Conservation (phyloP, 2,329 filamentous ascomycete genomes). For the Pochonia chlamydosporia region DNA sequence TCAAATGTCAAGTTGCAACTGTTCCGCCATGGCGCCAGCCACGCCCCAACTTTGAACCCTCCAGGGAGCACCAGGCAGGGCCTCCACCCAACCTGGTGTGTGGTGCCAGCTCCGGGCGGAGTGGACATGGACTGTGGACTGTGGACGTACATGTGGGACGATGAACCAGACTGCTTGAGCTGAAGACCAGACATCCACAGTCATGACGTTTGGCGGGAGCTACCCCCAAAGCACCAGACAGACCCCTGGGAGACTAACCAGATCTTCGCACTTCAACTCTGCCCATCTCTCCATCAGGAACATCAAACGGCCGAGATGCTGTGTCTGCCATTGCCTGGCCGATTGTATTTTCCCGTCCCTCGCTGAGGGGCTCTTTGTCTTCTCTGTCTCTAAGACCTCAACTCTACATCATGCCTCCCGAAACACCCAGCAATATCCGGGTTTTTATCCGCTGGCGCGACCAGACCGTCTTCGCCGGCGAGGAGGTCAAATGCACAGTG, state of each 20-base stretch:
- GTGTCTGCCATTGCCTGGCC: conserved; percentile 19
- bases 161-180: not conserved
- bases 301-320: conserved; percentile 22
- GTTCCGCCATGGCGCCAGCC: too few species aligned
- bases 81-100: too few species aligned
- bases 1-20: too few species aligned
- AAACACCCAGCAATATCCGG: conserved; percentile 66
- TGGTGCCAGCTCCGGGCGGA: too few species aligned
- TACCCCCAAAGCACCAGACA: too few species aligned
- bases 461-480: conserved; percentile 90
- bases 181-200: not conserved
- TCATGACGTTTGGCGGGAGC: conserved; percentile 10
- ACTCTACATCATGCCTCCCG: conserved; percentile 38
- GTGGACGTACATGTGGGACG: too few species aligned
- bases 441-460: conserved; percentile 95
- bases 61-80: too few species aligned
- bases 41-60: too few species aligned
- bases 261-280: not conserved
- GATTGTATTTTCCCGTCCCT: conserved; percentile 20
- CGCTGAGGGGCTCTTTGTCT: conserved; percentile 20
- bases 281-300: conserved; percentile 1
- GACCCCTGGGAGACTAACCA: not conserved
- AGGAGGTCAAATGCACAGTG: conserved; percentile 92
- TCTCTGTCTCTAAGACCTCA: conserved; percentile 10
- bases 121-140: too few species aligned